Base-by-base conservation (phyloP, 148 eudicot species). In the Persicaria tinctoria region DNA sequence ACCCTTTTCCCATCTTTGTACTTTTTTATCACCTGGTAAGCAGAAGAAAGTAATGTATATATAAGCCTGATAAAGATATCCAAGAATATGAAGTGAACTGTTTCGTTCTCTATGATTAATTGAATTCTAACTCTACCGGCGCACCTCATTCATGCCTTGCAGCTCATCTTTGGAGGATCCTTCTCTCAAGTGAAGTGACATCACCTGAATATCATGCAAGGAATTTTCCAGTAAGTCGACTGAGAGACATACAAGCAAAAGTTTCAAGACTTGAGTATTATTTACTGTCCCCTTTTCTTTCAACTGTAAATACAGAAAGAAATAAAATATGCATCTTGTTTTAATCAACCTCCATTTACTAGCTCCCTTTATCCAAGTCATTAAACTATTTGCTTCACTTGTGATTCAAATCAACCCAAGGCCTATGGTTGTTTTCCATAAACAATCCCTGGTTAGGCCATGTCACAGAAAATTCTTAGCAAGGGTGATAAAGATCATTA, bases 161-260 rank as follows among this genome's bases (percentile, higher is more conserved):
- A 76, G 82, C 50, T 80, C 86, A 69, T 82, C 75, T 74, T 74
- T 74, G 11, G 87, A 78, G 74, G 92, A 83, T 62, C 87, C 92
- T 76, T 85, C 88, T 82, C 88, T 90, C 79, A 81, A 84, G 84
- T 82, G 79, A 74, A 92, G 78, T 23, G 97, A 92, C 80, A 87
- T 81, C 38, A 89, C 92, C 97, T 92, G 86, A 70, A 51, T 53
- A n/a, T 16, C 18, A 54, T 32, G 76, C 10, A 41, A 54, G 46
- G 49, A 53, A 55, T 17, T 51, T 56, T 41, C 70, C 46, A 64
- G 13, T 64, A 32, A 64, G 70, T 41, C 70, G 5, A 73, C 76
- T 73, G 48, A 55, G 16, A 18, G 48, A 51, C 5, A 73, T 38
- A 14, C 48, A 73, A 50, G 59, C 48, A 13, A 54, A 54, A 4